Percentiles rank a stretch among this genome's conserved stretches.
Evolutionary conservation across 441 rosid species (phyloP).

Genomic region (Aquilaria agallochum): DNA sequence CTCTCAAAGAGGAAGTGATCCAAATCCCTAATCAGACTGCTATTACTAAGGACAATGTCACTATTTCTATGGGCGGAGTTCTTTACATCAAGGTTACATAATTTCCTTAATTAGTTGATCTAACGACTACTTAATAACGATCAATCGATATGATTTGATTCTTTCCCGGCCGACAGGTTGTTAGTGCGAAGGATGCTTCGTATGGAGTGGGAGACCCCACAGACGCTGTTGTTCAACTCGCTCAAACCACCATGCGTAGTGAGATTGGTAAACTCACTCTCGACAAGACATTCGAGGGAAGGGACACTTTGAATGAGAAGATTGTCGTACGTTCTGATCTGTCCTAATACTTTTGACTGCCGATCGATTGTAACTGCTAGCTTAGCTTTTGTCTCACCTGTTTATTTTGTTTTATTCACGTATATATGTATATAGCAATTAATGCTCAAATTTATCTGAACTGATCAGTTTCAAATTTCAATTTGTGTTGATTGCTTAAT

Average conservation of each 20-base stretch:
- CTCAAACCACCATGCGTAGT: conserved; percentile 98
- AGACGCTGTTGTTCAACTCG: conserved; percentile 87
- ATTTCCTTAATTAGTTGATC: no score
- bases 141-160: not conserved
- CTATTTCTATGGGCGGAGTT: conserved; percentile 82
- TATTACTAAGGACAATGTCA: conserved; percentile 89
- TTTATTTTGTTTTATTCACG: not conserved
- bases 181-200: conserved; percentile 85
- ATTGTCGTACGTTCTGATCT: conserved; percentile 60
- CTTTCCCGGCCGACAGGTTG: conserved; percentile 44
- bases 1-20: conserved; percentile 94
- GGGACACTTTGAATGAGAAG: conserved; percentile 89
- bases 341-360: no score
- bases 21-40: conserved; percentile 89
- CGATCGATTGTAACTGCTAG: no score
- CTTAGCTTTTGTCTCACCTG: no score
- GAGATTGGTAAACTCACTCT: conserved; percentile 96
- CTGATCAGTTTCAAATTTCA: no score
- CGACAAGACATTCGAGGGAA: conserved; percentile 93
- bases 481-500: no score
- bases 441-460: no score
- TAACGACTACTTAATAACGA: not conserved
- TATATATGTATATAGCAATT: no score
- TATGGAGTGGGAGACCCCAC: conserved; percentile 94
- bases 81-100: conserved; percentile 73